Evolutionary conservation across 2,329 filamentous ascomycete species (phyloP), one percentile per base, ranked within the genome.

Genomic region (Calonectria pauciramosa): DNA sequence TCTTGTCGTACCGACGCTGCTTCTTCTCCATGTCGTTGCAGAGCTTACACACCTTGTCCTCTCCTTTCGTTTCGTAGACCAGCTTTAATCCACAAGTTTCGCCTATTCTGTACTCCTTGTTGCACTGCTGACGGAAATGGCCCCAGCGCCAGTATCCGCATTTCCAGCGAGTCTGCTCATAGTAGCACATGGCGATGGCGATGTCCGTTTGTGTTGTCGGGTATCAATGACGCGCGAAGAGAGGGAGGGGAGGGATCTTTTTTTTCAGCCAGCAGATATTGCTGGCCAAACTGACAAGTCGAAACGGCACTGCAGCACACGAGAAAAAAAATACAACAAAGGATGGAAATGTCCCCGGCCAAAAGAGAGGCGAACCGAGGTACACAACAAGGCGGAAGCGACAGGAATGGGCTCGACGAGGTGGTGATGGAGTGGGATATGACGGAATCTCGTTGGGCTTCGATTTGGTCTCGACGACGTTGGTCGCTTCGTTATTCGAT

Each of bases 101-200:
- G 82, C 96, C 96, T 79, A 95, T 98, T 78, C 96, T 94, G 88
- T 98, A 97, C 85, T 98, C 96, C 86, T 95, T 96, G 86, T 94
- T 93, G 90, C 96, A 99, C 84, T 98, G 96, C 86, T 96, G 92
- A 79, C 94, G 93, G 89, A 98, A 98, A 87, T 94, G 94, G 79
- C 95, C 94, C 96, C 96, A 99, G 86, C 96, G 95, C 93, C 94
- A 98, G 90, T 95, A 96, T 82, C 94, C 94, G 87, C 96, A 99
- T 72, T 86, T 86, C 91, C 94, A 98, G 80, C 92, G 91, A 85
- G 94, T 95, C 86, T 96, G 94, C 82, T 98, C 96, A 89, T 96
- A 99, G 90, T 97, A 98, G 89, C 96, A 98, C 96, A 99, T 98
- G 80, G 83, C 14, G 59, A 30, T 89, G 32, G 16, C 72, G 70